Conservation (phyloP, 148 eudicot species). For the Camellia granthamiana region DNA sequence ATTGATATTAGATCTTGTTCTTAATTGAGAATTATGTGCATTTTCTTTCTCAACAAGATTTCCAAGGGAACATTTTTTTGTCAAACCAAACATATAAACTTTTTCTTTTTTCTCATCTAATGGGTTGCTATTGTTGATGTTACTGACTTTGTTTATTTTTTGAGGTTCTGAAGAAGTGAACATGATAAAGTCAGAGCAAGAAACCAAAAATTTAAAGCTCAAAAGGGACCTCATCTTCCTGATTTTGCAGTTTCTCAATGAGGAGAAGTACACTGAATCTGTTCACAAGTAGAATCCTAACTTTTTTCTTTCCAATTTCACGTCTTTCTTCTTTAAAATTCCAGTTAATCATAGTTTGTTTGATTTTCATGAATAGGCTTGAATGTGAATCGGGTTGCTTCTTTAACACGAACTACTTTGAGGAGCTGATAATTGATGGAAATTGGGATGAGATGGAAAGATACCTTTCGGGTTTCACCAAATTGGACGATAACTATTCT, state of each 20-base stretch:
- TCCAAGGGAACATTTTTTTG: background rate
- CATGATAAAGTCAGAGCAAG: background rate
- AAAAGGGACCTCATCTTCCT: slow-evolving; percentile 31
- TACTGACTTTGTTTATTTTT: background rate
- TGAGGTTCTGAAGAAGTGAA: background rate
- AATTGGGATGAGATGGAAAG: background rate
- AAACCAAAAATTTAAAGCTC: background rate
- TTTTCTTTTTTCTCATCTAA: background rate
- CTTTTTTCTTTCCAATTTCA: background rate
- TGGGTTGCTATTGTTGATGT: background rate
- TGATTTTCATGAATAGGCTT: background rate
- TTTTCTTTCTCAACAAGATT: background rate
- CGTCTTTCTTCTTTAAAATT: background rate
- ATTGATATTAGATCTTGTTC: too few relatives aligned
- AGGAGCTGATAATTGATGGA: background rate
- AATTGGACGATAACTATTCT: background rate
- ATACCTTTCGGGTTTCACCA: background rate
- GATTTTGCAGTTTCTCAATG: slow-evolving; percentile 51
- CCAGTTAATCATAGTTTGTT: background rate
- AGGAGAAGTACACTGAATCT: slow-evolving; percentile 52
- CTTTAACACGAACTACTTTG: background rate
- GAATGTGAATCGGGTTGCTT: background rate
- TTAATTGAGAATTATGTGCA: too few relatives aligned
- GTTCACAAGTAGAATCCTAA: slow-evolving; percentile 35
- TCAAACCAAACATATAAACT: background rate